These are phyloP conservation scores for Rhodotorula sp. DNA, from an alignment of 1,284 basidiomycete genomes.

Conservation along the genomic window DNA sequence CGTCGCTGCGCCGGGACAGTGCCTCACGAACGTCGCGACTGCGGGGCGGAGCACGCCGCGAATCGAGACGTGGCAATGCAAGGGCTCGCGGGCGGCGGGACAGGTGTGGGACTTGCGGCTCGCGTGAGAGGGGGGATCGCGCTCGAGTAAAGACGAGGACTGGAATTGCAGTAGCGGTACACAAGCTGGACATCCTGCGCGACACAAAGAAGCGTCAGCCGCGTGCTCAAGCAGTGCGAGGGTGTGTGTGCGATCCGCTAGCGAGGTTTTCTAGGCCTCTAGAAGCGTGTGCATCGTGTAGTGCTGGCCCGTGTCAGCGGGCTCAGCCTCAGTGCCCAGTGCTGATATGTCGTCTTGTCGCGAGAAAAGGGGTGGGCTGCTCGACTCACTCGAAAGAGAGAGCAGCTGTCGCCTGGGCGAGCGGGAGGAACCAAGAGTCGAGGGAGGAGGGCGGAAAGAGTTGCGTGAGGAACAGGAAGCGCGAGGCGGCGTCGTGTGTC, in stretches of 20 bases:
- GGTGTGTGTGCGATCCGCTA: slow-evolving; percentile 4
- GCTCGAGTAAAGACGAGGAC: too few species aligned
- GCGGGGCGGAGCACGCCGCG: not conserved
- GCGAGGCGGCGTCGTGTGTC: not conserved
- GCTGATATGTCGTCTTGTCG: slow-evolving; percentile 10
- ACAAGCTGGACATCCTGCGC: not conserved
- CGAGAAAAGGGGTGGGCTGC: not conserved
- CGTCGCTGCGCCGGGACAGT: not conserved
- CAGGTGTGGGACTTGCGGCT: slow-evolving; percentile 4
- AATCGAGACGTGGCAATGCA: not conserved
- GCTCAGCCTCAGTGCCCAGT: slow-evolving; percentile 19
- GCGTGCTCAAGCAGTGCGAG: too few species aligned
- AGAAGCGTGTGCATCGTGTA: slow-evolving; percentile 13
- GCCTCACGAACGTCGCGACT: not conserved
- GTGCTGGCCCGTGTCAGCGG: not conserved
- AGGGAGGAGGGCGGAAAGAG: not conserved
- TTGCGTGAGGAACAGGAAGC: too few species aligned
- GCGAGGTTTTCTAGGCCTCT: slow-evolving; percentile 20
- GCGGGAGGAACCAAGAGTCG: too few species aligned
- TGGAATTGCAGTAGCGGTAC: not conserved
- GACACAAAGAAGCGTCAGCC: not conserved
- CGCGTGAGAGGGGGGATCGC: not conserved
- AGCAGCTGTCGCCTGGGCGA: too few species aligned
- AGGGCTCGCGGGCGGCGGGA: not conserved
- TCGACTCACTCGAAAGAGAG: too few species aligned